These are phyloP conservation scores for Hirsutella thompsonii DNA, from an alignment of 2,329 filamentous ascomycete species.

Conservation along the genomic window DNA sequence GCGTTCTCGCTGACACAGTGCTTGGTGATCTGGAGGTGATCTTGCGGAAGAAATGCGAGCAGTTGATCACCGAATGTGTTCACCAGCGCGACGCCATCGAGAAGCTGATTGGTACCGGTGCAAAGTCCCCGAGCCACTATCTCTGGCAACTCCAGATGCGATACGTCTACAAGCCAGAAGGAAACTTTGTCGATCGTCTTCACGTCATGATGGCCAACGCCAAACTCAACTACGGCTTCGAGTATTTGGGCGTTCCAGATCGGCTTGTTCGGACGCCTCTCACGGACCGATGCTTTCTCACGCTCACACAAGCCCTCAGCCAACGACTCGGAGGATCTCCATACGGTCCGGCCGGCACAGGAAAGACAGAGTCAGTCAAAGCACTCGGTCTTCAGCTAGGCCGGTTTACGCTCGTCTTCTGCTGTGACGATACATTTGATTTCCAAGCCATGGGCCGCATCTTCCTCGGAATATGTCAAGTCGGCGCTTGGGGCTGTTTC, in stretches of 20 bases:
- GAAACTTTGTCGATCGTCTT: slow-evolving; percentile 71
- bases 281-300: slow-evolving; percentile 96
- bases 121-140: slow-evolving; percentile 66
- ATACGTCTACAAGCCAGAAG: slow-evolving; percentile 74
- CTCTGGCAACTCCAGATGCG: slow-evolving; percentile 96
- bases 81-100: slow-evolving; percentile 92
- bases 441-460: slow-evolving; percentile 99
- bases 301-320: slow-evolving; percentile 87
- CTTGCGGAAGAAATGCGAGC: slow-evolving; percentile 91
- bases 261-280: slow-evolving; percentile 92
- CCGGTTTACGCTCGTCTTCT: slow-evolving; percentile 96
- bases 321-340: slow-evolving; percentile 93
- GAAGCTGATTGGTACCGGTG: slow-evolving; percentile 66
- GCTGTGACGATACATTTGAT: slow-evolving; percentile 98
- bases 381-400: slow-evolving; percentile 92
- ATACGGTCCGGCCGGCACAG: slow-evolving; percentile 93
- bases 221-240: slow-evolving; percentile 88
- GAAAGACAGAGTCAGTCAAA: slow-evolving; percentile 98
- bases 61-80: slow-evolving; percentile 96
- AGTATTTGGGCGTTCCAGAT: slow-evolving; percentile 93
- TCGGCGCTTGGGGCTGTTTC: slow-evolving; percentile 98
- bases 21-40: slow-evolving; percentile 80
- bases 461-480: slow-evolving; percentile 97
- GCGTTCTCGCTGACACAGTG: slow-evolving; percentile 77
- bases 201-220: slow-evolving; percentile 96